A percentile compares a stretch with the other conserved stretches of the same genome.
These are phyloP conservation scores for Lagenidium sp. DNA, from an alignment of 352 stramenopile genomes.

Conservation along the genomic window DNA sequence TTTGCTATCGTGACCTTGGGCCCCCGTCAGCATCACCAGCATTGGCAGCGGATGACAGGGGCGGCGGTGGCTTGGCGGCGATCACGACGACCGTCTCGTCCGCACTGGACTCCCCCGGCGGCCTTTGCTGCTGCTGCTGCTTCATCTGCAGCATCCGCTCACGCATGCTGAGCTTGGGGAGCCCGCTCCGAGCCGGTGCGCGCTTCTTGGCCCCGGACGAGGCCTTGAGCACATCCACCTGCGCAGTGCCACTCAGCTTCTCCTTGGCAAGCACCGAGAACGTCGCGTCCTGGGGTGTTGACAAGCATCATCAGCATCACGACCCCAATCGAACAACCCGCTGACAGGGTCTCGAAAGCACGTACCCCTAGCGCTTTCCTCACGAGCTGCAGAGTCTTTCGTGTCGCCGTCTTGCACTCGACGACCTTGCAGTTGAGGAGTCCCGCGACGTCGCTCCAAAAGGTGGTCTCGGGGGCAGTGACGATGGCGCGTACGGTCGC, in stretches of 20 bases:
- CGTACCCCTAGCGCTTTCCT: conserved; percentile 40
- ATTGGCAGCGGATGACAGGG: background rate
- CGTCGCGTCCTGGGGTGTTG: conserved; percentile 30
- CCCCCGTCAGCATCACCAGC: too few species aligned
- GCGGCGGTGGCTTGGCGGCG: conserved; percentile 1
- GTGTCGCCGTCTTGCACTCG: conserved; percentile 50
- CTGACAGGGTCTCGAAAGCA: background rate
- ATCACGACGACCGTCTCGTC: conserved; percentile 2
- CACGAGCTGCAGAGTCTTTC: conserved; percentile 37
- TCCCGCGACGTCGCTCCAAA: conserved; percentile 41
- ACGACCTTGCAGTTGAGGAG: conserved; percentile 66
- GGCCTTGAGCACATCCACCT: conserved; percentile 56
- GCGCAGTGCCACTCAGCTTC: conserved; percentile 37
- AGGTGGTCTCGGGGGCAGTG: conserved; percentile 25
- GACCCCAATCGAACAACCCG: background rate
- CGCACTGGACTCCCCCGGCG: background rate
- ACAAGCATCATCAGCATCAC: too few species aligned
- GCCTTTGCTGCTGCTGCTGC: conserved; percentile 7
- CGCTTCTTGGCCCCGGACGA: conserved; percentile 29
- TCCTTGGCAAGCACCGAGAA: conserved; percentile 49
- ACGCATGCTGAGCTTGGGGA: conserved; percentile 17
- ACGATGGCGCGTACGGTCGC: conserved; percentile 28
- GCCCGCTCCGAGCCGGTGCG: conserved; percentile 4
- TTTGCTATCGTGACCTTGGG: too few species aligned
- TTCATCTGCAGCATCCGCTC: conserved; percentile 22